Evolutionary conservation across 2,329 filamentous ascomycete species (phyloP), one percentile per base, ranked within the genome.

Genomic region (Cytospora leucostoma): DNA sequence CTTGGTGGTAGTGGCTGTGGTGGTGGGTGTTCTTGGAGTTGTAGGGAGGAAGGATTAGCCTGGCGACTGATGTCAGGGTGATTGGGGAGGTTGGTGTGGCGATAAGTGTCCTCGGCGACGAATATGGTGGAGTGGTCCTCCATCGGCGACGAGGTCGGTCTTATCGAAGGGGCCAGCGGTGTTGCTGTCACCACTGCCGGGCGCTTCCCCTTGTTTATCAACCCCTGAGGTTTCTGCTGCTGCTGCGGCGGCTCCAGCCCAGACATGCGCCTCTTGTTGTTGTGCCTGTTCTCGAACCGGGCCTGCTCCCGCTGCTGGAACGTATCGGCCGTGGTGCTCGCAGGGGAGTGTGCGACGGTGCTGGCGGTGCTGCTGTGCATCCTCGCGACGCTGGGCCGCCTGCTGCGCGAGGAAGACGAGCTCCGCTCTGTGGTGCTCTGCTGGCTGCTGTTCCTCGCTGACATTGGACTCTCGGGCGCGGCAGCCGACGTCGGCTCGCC

Each of bases 181-280:
- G 44, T 47, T 21, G 44, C 7, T 21, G 44, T 17, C 1, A 4
- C 44, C 4, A 19, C 44, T 47, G 13, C 4, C 10, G 44, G n/a
- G n/a, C 21, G n/a, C n/a, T 21, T n/a, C 44, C 21, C n/a, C 40
- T 44, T 44, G 40, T 13, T 44, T 44, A 17, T 40, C 10, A 1
- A 4, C 40, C 15, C 40, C 17, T 19, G 3, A 13, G 17, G 44
- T 19, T 21, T 19, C 44, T 19, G n/a, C 13, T 47, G n/a, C n/a
- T 10, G 19, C n/a, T 21, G n/a, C n/a, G 8, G 44, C 10, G 44
- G n/a, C 44, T 47, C 44, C 4, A 47, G 44, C 7, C 44, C 44
- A 12, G 44, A 47, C n/a, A 19, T 47, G 44, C 44, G 44, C n/a
- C 44, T 47, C 44, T 47, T 47, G 44, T 47, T 47, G 44, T 47